Conservation (phyloP, 2,329 filamentous ascomycete genomes). For the Cercospora canescens region DNA sequence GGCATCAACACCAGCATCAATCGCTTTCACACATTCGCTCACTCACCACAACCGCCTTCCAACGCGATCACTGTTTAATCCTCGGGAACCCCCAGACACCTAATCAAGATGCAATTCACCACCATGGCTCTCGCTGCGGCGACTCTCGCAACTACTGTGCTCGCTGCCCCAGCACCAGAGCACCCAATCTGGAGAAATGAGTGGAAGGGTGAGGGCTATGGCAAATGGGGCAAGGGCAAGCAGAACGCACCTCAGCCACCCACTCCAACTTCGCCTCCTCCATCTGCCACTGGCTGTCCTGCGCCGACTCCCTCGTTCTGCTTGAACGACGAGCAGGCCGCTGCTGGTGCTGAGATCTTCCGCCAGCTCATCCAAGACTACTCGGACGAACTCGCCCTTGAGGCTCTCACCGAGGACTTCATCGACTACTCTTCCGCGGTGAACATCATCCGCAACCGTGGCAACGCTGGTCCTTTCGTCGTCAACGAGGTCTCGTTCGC, state of each 20-base stretch:
- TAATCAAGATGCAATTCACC: constrained; percentile 25
- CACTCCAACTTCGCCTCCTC: constrained; percentile 1
- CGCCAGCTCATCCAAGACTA: constrained; percentile 34
- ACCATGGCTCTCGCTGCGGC: constrained; percentile 24
- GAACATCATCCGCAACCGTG: constrained; percentile 34
- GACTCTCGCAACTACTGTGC: constrained; percentile 19
- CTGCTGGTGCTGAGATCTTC: constrained; percentile 31
- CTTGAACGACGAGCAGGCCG: constrained; percentile 28
- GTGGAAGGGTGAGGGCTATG: constrained; percentile 21
- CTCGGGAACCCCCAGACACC: not conserved
- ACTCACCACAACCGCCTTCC: not conserved
- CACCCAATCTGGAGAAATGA: constrained; percentile 14
- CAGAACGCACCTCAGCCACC: constrained; percentile 9
- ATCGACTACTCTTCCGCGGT: constrained; percentile 34
- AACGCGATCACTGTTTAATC: not conserved
- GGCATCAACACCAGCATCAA: constrained; percentile 7
- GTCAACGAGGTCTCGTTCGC: constrained; percentile 30
- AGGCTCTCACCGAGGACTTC: constrained; percentile 33
- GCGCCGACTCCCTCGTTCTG: constrained; percentile 18
- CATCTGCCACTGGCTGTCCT: constrained; percentile 8
- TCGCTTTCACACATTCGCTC: constrained; percentile 10
- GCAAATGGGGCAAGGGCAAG: constrained; percentile 24
- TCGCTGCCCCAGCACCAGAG: constrained; percentile 24
- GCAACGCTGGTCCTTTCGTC: constrained; percentile 26
- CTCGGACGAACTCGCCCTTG: constrained; percentile 30